Evolutionary conservation across 2,329 filamentous ascomycete genomes (phyloP), one percentile per base, ranked within the genome.

Genomic region (Apiospora phragmitis): DNA sequence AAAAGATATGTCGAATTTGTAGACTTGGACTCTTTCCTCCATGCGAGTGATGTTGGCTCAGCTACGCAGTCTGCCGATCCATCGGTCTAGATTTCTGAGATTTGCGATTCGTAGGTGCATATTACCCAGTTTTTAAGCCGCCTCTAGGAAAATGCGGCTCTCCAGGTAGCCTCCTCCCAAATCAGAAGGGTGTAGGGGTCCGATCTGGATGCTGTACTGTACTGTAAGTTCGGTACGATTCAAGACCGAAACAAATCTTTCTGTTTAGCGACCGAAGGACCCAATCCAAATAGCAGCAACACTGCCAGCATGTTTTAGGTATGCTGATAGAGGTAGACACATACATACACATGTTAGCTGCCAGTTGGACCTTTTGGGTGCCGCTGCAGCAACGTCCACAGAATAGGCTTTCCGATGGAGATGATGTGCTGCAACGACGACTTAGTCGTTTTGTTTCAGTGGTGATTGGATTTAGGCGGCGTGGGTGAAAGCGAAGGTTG

Each of bases 331-430:
- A 9, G 11, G 51, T 35, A n/a, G 51, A 26, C 16, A 62, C 42
- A 18, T 11, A n/a, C 9, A 38, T 18, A 62, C 55, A 62, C 55
- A 62, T 62, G 55, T 11, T 18, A 62, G 55, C 55, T 21, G 32
- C 32, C 55, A 14, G 55, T 12, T 35, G 55, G 32, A 14, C 1
- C 7, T 35, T 62, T 62, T 62, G 55, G 11, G 29, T 24, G 55
- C 35, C 29, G 32, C 38, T 12, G 38, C 38, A 7, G 6, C 32
- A n/a, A 24, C 32, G 18, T 62, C 55, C 55, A 62, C 55, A 62
- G 32, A 62, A 62, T 62, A 62, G 55, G 55, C 55, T 62, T 62
- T 62, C 55, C 55, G 55, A 62, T 62, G 55, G 29, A 32, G 55
- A 62, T 12, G 29, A 35, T 38, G 55, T 21, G 55, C 55, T n/a